Evolutionary conservation across 129 eudicot genomes (phyloP), one percentile per base, ranked within the genome.

Genomic region (Pseudognaphalium luteoalbum): DNA sequence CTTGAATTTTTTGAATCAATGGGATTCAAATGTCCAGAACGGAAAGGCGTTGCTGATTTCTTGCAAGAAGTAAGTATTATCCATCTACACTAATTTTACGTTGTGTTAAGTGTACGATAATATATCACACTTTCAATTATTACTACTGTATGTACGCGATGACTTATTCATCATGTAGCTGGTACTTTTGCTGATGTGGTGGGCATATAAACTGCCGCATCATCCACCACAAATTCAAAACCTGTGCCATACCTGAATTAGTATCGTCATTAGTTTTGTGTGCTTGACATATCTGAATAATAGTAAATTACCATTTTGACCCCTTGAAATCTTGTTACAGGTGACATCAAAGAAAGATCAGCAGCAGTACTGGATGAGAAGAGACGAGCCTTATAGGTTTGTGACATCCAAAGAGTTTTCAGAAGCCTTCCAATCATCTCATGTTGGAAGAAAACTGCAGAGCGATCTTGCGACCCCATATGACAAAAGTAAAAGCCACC

Each of bases 261-360:
- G n/a, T 12, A 12, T 51, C 1, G 22, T 52, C 6, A 52, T 52
- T 35, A 3, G 25, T 16, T 20, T 50, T 47, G n/a, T 70, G 41
- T 68, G 19, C 37, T 44, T 5, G 29, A 44, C 25, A 6, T 17
- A 50, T 20, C 1, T 25, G 41, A 14, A 11, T 30, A 15, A 71
- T 5, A 4, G 65, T 51, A 58, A 14, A 73, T 71, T 35, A 29
- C 59, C 20, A 64, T 68, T 10, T 66, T 79, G 47, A 25, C 4
- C 72, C 57, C 21, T 20, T 52, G 6, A 35, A 64, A 57, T 59
- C 11, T 20, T 29, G 61, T 75, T 78, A 41, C 35, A 89, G 95
- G 95, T 89, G 80, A 89, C 96, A 17, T 89, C 96, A 61, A 89
- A 83, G 85, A 89, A 83, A 83, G 96, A 89, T 83, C 96, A 89